Base-by-base conservation (phyloP, 2,329 filamentous ascomycete species). In the Biscogniauxia marginata region DNA sequence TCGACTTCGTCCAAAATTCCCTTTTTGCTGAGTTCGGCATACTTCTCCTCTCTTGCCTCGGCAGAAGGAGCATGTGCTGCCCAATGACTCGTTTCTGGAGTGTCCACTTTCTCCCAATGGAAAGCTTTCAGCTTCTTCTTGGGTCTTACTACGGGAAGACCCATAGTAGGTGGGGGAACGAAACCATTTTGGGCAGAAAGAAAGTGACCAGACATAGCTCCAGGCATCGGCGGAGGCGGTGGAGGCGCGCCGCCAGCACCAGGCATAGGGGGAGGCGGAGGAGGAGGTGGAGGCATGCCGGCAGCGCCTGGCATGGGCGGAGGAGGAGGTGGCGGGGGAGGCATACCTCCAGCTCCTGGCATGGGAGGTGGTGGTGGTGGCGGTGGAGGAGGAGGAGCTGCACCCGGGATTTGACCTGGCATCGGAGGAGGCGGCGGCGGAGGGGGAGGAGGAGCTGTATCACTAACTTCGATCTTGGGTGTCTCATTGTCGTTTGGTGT, bases 101-200 rank as follows among this genome's bases (percentile, higher is more conserved):
- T 84, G 74, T 99, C 95, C 53, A 99, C 91, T 79, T 98, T 98
- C 76, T 99, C 95, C 93, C 95, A 98, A 77, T 99, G 95, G 65
- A 99, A 82, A 57, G 93, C 93, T 85, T 99, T 99, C 74, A 99
- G 91, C 81, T 98, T 99, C 86, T 96, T 98, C 84, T 97, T 98
- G 20, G 95, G 92, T 65, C 93, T 82, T 52, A 92, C 90, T 58
- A 92, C 89, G 34, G 91, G 88, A 66, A 96, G 76, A 46, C 88
- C 85, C 64, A 91, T 79, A 19, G 84, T 83, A 20, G 85, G 76
- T 13, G 81, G 70, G 4, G 81, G 71, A 19, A 78, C 75, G 58
- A 84, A 82, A 55, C 79, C 78, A 25, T 82, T 79, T 63, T 84
- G 79, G 62, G 87, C 84, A 49, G 86, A 82, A 60, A 96, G 75